Evolutionary conservation across 129 eudicot genomes (phyloP).

Genomic region (Lactuca saligna): DNA sequence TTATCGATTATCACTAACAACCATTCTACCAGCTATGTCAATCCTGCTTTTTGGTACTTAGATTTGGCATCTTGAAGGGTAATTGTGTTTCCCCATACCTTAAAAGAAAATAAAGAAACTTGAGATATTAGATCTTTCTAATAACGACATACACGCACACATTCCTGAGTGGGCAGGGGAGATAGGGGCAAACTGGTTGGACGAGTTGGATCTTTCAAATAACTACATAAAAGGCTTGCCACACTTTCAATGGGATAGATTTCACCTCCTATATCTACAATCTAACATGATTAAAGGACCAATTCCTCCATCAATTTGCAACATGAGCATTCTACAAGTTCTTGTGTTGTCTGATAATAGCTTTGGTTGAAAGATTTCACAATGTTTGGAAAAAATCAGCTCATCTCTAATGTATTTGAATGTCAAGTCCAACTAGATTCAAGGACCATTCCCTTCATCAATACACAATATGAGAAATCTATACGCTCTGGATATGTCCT

Average conservation of each 20-base stretch:
- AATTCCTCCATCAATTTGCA: background rate
- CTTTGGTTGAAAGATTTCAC: slow-evolving; percentile 4
- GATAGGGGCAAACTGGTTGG: background rate
- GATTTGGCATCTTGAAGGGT: background rate
- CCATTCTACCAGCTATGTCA: background rate
- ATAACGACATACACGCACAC: slow-evolving; percentile 2
- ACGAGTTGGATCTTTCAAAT: slow-evolving; percentile 23
- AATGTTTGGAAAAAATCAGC: background rate
- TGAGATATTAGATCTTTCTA: background rate
- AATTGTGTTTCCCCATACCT: background rate
- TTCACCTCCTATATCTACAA: too few relatives aligned
- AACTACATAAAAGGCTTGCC: slow-evolving; percentile 22
- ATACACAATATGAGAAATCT: slow-evolving; percentile 26
- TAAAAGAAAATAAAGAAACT: background rate
- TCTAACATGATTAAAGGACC: too few relatives aligned
- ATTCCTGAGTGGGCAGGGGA: background rate
- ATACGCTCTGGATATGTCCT: slow-evolving; percentile 15
- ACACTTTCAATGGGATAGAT: background rate
- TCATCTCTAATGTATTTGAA: background rate
- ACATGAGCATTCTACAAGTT: background rate
- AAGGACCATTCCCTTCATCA: slow-evolving; percentile 29
- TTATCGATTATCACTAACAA: background rate
- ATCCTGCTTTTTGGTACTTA: background rate
- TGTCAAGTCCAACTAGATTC: slow-evolving; percentile 13
- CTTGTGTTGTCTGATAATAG: slow-evolving; percentile 11